Conservation (phyloP, 1,284 basidiomycete species). For the Naganishia cerealis region DNA sequence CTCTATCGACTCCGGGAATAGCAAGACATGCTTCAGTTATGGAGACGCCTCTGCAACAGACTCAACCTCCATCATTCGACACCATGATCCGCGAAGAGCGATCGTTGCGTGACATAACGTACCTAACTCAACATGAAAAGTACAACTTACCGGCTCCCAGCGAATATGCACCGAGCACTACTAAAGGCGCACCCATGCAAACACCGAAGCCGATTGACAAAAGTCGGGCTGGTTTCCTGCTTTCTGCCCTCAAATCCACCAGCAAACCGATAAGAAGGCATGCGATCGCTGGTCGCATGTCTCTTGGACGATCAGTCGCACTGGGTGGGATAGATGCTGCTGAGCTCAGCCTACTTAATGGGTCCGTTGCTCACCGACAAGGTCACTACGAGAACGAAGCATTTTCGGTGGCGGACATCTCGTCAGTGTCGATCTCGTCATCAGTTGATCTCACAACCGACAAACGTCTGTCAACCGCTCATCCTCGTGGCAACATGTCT, state of each 20-base stretch:
- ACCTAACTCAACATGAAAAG: constrained; percentile 3
- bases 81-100: constrained; percentile 18
- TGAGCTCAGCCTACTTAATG: constrained; percentile 14
- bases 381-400: constrained; percentile 1
- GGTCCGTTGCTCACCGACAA: constrained; percentile 9
- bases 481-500: constrained; percentile 34
- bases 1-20: constrained; percentile 18
- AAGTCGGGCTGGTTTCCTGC: constrained; percentile 20
- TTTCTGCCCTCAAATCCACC: constrained; percentile 25
- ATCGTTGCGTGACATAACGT: constrained; percentile 29
- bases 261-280: constrained; percentile 23
- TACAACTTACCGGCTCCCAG: constrained; percentile 16
- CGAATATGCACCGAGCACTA: constrained; percentile 1
- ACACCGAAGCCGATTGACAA: constrained; percentile 26
- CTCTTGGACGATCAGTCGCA: background rate
- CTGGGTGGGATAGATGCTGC: constrained; percentile 2
- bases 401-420: constrained; percentile 40
- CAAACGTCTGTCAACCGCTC: constrained; percentile 38
- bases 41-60: constrained; percentile 22
- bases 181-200: constrained; percentile 35
- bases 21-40: constrained; percentile 18
- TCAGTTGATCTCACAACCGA: constrained; percentile 52
- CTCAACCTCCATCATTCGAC: constrained; percentile 23
- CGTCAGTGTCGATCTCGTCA: constrained; percentile 51
- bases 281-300: constrained; percentile 12